Conservation (phyloP, 2,329 filamentous ascomycete genomes). For the Fusarium nurragi region DNA sequence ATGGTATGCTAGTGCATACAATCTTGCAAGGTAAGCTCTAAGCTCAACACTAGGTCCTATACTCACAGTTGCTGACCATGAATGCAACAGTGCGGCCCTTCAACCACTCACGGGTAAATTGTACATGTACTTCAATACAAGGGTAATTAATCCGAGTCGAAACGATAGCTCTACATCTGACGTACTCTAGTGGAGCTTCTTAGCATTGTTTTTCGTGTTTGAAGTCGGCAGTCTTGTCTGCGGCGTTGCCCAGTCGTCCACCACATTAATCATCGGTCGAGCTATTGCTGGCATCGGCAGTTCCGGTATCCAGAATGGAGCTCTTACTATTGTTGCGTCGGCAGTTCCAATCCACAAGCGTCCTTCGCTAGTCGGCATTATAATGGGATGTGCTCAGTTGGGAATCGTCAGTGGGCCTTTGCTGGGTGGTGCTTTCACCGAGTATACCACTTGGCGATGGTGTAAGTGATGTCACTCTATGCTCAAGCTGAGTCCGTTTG, state of each 20-base stretch:
- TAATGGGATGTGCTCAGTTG: slow-evolving; percentile 52
- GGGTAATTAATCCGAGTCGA: slow-evolving; percentile 46
- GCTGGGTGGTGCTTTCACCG: slow-evolving; percentile 55
- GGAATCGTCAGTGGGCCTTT: slow-evolving; percentile 60
- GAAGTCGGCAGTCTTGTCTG: slow-evolving; percentile 59
- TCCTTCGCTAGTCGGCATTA: slow-evolving; percentile 43
- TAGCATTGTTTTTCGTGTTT: slow-evolving; percentile 47
- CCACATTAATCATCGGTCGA: slow-evolving; percentile 60
- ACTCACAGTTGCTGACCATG: slow-evolving; percentile 41
- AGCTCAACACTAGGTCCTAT: not conserved
- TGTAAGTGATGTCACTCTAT: slow-evolving; percentile 43
- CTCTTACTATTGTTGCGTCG: slow-evolving; percentile 48
- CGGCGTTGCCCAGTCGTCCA: slow-evolving; percentile 55
- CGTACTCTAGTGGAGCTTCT: slow-evolving; percentile 41
- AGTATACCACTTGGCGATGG: slow-evolving; percentile 56
- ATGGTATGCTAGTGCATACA: slow-evolving; percentile 64
- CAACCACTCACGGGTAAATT: slow-evolving; percentile 63
- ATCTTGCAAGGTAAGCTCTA: slow-evolving; percentile 54
- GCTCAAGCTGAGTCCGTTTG: not conserved
- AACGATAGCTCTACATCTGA: slow-evolving; percentile 39
- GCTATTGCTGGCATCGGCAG: slow-evolving; percentile 59
- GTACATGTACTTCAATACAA: slow-evolving; percentile 52
- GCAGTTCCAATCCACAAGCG: slow-evolving; percentile 44
- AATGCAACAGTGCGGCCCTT: slow-evolving; percentile 54
- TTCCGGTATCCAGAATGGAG: slow-evolving; percentile 54